phyloP scores from a whole-genome alignment of 176 grass and related monocot species.

The maize (Zea mays) region DNA sequence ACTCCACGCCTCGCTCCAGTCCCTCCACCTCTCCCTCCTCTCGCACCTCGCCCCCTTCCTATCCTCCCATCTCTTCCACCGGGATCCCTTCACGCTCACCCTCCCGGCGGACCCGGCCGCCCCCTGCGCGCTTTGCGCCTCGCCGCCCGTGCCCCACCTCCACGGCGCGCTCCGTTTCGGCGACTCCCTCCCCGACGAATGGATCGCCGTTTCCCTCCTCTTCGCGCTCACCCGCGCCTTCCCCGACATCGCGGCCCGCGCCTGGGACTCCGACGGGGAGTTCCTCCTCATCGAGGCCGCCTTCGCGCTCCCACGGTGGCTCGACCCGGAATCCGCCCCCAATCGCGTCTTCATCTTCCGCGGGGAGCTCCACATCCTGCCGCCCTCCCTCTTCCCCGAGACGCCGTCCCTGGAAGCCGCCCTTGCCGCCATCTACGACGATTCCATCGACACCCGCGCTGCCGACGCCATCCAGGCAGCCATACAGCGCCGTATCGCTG shows the following conservation, averaged over 20 bases:
- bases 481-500: slow-evolving; percentile 60
- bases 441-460: slow-evolving; percentile 60
- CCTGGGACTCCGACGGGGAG: slow-evolving; percentile 92
- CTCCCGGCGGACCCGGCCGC: slow-evolving; percentile 46
- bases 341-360: slow-evolving; percentile 86
- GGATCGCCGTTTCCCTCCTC: slow-evolving; percentile 76
- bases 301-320: slow-evolving; percentile 80
- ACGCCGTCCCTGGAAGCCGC: slow-evolving; percentile 55
- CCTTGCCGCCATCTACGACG: slow-evolving; percentile 47
- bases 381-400: slow-evolving; percentile 48
- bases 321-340: slow-evolving; percentile 63
- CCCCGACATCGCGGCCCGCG: slow-evolving; percentile 42
- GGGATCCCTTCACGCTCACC: slow-evolving; percentile 71
- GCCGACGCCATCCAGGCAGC: slow-evolving; percentile 61
- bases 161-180: slow-evolving; percentile 74
- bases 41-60: slow-evolving; percentile 56
- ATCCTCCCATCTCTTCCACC: slow-evolving; percentile 65
- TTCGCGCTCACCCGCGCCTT: slow-evolving; percentile 60
- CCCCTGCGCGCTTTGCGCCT: slow-evolving; percentile 61
- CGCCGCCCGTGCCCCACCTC: slow-evolving; percentile 65
- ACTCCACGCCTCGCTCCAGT: slow-evolving; percentile 52
- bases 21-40: slow-evolving; percentile 68
- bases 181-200: slow-evolving; percentile 83
- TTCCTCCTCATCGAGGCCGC: slow-evolving; percentile 97
- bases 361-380: slow-evolving; percentile 81